Evolutionary conservation across 805 yeast species (phyloP), one percentile per base, ranked within the genome.

Genomic region (Torulaspora maleeae): DNA sequence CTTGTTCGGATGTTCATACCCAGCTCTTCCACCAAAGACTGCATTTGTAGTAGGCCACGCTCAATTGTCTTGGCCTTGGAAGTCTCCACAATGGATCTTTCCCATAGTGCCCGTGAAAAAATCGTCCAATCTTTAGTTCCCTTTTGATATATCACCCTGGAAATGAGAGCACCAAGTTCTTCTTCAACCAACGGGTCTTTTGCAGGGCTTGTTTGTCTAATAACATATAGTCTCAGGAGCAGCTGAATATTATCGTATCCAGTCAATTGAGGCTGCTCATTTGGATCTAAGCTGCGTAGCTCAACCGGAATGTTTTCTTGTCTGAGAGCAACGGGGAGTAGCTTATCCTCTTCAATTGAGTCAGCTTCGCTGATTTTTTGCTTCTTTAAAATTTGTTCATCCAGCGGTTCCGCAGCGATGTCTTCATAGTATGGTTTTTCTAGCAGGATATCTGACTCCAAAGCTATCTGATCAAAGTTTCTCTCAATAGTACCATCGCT

Each of bases 21-120:
- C 20, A 88, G 71, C 62, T 90, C 96, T 59, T 89, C 96, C 22
- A 90, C 93, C 35, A 93, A 70, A 3, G 95, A 82, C 44, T 90
- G 91, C 83, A 93, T 82, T 66, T 93, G 99, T 41, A 93, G 71
- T 4, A 90, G 81, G 41, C 98, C 98, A 62, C 99, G 77, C 67
- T 93, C 98, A 19, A 91, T 83, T 1, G 97, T 91, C 60, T 85
- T 82, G 1, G 95, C 80, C 53, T 80, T 82, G 40, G 75, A 74
- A 0, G 95, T 78, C 63, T 93, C 99, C 29, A 90, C 70, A 16
- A 86, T 56, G 6, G 96, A 87, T 62, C 98, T 78, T 58, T 83
- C 86, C 96, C 97, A 93, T 36, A 93, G 69, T 0, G 95, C 85
- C 50, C 90, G 74, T 2, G 90, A 79, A 57, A 82, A 88, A 3